Percentiles rank a stretch among this genome's conserved stretches.
These are phyloP conservation scores for Solanum aculeatissimum DNA, from an alignment of 305 asterid genomes.

Conservation along the genomic window DNA sequence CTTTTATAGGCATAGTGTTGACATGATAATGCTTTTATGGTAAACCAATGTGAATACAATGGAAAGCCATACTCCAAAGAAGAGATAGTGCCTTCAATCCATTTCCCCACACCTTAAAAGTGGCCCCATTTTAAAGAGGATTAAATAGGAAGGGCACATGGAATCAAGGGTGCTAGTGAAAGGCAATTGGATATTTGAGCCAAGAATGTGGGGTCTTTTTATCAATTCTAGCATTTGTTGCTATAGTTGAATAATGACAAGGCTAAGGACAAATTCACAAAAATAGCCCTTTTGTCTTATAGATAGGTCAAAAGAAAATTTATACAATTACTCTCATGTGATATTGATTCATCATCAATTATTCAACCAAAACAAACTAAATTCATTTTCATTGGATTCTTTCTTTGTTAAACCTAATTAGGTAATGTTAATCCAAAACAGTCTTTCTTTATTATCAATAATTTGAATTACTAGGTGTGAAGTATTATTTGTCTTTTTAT, in stretches of 20 bases:
- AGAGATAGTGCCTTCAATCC: constrained; percentile 10
- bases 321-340: background rate
- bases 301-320: constrained; percentile 14
- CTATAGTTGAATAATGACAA: background rate
- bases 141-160: constrained; percentile 38
- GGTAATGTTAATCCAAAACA: background rate
- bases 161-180: constrained; percentile 17
- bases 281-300: constrained; percentile 1
- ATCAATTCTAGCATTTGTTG: background rate
- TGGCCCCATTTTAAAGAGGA: constrained; percentile 29
- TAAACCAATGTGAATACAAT: background rate
- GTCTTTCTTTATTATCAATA: background rate
- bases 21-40: background rate
- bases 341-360: background rate
- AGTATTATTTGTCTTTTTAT: background rate
- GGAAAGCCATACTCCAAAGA: constrained; percentile 3
- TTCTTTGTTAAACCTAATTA: background rate
- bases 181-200: constrained; percentile 21
- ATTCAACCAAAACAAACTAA: background rate
- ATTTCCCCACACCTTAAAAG: background rate
- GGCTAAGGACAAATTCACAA: background rate
- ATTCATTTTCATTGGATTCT: background rate
- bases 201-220: constrained; percentile 2
- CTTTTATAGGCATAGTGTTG: background rate
- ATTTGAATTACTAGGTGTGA: background rate